These are phyloP conservation scores for Quercus variabilis DNA, from an alignment of 306 rosid genomes.

Conservation along the genomic window DNA sequence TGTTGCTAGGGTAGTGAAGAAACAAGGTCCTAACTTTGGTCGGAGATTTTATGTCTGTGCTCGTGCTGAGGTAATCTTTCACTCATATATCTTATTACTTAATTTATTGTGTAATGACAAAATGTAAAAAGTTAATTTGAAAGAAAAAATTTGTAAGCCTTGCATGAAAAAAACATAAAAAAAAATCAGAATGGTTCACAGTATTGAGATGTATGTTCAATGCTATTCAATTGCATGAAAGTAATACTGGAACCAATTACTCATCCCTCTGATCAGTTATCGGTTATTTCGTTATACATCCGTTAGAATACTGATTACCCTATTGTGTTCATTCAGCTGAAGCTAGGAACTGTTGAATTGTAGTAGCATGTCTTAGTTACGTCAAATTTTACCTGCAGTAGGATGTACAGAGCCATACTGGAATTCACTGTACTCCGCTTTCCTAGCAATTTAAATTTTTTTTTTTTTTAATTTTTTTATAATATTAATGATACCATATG, in stretches of 20 bases:
- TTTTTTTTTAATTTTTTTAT: too few species aligned
- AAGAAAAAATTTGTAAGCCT: background rate
- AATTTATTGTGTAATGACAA: background rate
- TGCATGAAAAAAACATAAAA: background rate
- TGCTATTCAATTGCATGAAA: background rate
- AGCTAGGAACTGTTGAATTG: background rate
- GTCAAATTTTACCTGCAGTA: background rate
- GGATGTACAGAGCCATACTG: background rate
- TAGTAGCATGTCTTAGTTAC: background rate
- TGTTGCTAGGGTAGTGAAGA: conserved; percentile 82
- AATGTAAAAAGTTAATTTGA: background rate
- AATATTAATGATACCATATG: background rate
- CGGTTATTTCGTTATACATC: background rate
- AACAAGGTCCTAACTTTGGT: conserved; percentile 81
- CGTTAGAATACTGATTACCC: background rate
- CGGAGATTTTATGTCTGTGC: conserved; percentile 77
- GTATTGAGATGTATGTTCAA: background rate
- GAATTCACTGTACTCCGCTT: background rate
- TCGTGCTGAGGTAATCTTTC: conserved; percentile 67
- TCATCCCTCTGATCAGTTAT: background rate
- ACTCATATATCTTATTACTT: background rate
- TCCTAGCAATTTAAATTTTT: background rate
- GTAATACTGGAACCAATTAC: background rate
- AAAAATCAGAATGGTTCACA: background rate
- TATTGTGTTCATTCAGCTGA: background rate